Evolutionary conservation across 2,329 filamentous ascomycete species (phyloP).

Genomic region (Diaporthe vexans): DNA sequence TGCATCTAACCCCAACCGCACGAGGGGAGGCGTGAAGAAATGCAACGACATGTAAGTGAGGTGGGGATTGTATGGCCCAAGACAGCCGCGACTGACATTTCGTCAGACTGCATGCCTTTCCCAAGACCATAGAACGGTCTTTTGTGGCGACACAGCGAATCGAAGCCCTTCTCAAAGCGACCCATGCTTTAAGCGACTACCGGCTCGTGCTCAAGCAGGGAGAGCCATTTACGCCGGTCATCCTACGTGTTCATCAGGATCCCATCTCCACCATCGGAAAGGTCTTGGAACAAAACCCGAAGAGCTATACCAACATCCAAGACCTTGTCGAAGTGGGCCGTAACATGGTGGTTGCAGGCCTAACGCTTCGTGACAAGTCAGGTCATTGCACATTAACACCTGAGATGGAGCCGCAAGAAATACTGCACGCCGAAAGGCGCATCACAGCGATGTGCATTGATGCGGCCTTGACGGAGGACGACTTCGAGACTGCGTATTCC

Average conservation of each 20-base stretch:
- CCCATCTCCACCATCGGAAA: slow-evolving; percentile 80
- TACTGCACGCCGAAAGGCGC: slow-evolving; percentile 68
- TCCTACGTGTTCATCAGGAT: slow-evolving; percentile 82
- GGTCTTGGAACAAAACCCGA: slow-evolving; percentile 81
- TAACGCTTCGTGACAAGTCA: slow-evolving; percentile 54
- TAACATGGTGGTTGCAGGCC: slow-evolving; percentile 74
- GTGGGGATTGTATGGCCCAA: slow-evolving; percentile 29
- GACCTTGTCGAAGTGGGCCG: slow-evolving; percentile 78
- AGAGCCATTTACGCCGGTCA: slow-evolving; percentile 83
- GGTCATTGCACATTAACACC: slow-evolving; percentile 45
- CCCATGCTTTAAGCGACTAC: slow-evolving; percentile 82
- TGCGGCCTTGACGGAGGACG: slow-evolving; percentile 78
- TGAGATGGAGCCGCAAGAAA: slow-evolving; percentile 49
- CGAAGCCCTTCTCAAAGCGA: slow-evolving; percentile 77
- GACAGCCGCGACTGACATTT: not conserved
- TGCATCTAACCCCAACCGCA: slow-evolving; percentile 84
- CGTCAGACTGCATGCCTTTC: slow-evolving; percentile 74
- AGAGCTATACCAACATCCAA: slow-evolving; percentile 81
- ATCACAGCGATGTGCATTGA: slow-evolving; percentile 87
- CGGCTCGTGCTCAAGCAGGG: slow-evolving; percentile 83
- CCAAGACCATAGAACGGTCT: slow-evolving; percentile 67
- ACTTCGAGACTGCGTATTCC: slow-evolving; percentile 89
- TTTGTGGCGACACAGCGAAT: slow-evolving; percentile 66
- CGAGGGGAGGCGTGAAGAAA: slow-evolving; percentile 81
- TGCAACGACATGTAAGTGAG: slow-evolving; percentile 78